Evolutionary conservation across 116 monocot species (phyloP), one percentile per base, ranked within the genome.

Genomic region (Dioscorea cayenensis): DNA sequence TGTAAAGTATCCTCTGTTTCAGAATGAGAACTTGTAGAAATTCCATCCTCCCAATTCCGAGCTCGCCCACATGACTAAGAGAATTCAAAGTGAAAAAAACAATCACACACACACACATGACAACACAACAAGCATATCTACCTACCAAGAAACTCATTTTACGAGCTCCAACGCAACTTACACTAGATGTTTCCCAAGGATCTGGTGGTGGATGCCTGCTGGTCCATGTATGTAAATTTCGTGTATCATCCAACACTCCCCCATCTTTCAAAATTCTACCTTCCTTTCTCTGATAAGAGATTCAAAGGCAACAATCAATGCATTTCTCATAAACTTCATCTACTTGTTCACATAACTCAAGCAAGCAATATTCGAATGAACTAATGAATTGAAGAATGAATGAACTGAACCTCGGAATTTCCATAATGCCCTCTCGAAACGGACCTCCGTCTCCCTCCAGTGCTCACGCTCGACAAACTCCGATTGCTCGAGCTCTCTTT

Each of bases 1-100:
- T 67, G 66, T 4, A 67, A 63, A 27, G 63, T 10, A n/a, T 81
- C 81, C 64, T 87, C 78, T 14, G 60, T 49, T 72, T 80, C 87
- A 14, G 81, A 87, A n/a, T 79, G 71, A n/a, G 78, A 84, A 70
- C 77, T 65, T 28, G 75, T 63, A 28, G 83, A 80, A 35, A 68
- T 63, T 28, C 27, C 66, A 71, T 86, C 82, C 19, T 77, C 83
- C 83, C 80, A 83, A 21, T 65, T 71, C 61, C 21, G 14, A 68
- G 23, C 35, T 61, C 20, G 67, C 23, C 1, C 28, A 25, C 67
- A 76, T n/a, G 76, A 68, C 67, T 81, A 17, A 38, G 66, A 59
- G 12, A 21, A 55, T 55, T 55, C 55, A 16, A 55, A 55, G n/a
- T 16, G 4, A 55, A 55, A 14, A 14, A 51, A 51, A 51, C 11